Base-by-base conservation (phyloP, 345 rosid species). In the Crucihimalaya himalaica region DNA sequence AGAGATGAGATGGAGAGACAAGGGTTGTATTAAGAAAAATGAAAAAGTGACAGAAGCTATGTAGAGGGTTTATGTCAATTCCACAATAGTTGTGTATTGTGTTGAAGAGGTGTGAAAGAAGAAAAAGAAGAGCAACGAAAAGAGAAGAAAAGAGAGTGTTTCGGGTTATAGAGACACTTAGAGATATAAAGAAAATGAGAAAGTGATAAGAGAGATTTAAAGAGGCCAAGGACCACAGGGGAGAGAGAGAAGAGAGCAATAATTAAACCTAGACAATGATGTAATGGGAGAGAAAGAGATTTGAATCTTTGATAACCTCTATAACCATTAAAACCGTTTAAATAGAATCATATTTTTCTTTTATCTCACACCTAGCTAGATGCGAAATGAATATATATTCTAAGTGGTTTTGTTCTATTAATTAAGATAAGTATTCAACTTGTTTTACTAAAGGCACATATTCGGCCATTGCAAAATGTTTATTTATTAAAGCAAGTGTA, bases 201-300 rank as follows among this genome's bases (percentile, higher is more conserved):
- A 81, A 79, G 80, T 70, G 86, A 75, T 78, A 45, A 82, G 85
- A 80, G 88, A 64, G 80, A 72, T 73, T 90, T 86, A 90, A 86
- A 86, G 92, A 81, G 84, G 74, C 45, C 32, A 58, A 83, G 90
- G 92, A 84, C 89, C 90, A 85, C 89, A 58, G 2, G 32, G 34
- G 48, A 23, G 37, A 54, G 40, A 65, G 42, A 68, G 57, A 20
- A 75, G 31, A 78, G 65, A 48, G 58, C 16, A 73, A 58, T 40
- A n/a, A n/a, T n/a, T n/a, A 59, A 66, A 67, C 68, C 47, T 75
- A 75, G 79, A 66, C 73, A 75, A 68, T 69, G 79, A 75, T 75
- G 79, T 59, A 11, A 52, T 37, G 65, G 55, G 35, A 42, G 60
- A 43, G 64, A 67, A 55, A 46, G 14, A 34, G 58, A 63, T 64